These are phyloP conservation scores for Luvunga scandens DNA, from an alignment of 345 rosid species.

Conservation along the genomic window DNA sequence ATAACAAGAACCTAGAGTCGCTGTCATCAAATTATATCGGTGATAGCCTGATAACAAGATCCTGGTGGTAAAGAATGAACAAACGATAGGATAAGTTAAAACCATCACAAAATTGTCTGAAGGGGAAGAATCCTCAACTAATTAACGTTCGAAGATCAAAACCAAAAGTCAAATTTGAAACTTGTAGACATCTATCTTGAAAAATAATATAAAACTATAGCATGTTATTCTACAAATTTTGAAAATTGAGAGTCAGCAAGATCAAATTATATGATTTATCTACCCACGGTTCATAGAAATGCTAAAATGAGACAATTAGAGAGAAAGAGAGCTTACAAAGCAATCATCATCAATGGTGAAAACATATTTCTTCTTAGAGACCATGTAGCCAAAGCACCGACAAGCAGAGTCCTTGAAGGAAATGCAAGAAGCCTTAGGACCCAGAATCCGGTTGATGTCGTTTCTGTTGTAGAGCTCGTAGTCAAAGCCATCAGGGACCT, in stretches of 20 bases:
- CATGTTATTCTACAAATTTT: background rate
- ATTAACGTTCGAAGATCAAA: background rate
- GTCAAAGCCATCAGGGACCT: constrained; percentile 54
- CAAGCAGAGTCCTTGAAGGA: constrained; percentile 58
- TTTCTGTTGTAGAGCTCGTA: constrained; percentile 52
- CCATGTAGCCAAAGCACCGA: constrained; percentile 54
- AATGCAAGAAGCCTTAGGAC: constrained; percentile 57
- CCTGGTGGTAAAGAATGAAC: too few species aligned
- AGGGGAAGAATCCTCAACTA: too few species aligned
- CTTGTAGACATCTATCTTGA: background rate
- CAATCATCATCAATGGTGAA: constrained; percentile 61
- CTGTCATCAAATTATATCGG: too few species aligned
- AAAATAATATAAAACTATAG: background rate
- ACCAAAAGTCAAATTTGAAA: background rate
- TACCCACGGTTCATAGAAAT: background rate
- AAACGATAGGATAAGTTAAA: too few species aligned
- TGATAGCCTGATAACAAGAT: too few species aligned
- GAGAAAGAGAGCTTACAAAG: constrained; percentile 31
- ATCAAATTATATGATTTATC: background rate
- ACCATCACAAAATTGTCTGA: too few species aligned
- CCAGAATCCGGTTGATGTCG: constrained; percentile 50
- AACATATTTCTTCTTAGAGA: constrained; percentile 44
- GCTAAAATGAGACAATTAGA: background rate
- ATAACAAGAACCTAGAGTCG: background rate
- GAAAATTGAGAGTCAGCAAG: background rate